Evolutionary conservation across 2,329 filamentous ascomycete species (phyloP).

Genomic region (Beauveria sp.): DNA sequence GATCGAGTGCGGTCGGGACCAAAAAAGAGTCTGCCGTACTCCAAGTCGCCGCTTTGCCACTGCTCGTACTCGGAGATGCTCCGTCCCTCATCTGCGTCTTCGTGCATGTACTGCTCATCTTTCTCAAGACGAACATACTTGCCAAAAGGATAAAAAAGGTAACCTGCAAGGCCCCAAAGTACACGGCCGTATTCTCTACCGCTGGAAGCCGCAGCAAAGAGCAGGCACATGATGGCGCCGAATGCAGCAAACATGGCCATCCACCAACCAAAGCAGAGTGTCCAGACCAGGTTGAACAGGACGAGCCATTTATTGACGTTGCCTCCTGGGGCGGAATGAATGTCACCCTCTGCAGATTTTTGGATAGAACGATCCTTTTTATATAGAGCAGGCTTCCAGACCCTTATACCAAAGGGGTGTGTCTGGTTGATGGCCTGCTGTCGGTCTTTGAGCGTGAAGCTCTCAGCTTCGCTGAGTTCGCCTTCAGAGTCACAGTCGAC

Average conservation of each 20-base stretch:
- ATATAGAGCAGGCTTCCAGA: constrained; percentile 98
- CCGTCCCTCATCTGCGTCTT: constrained; percentile 90
- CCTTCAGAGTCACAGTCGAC: constrained; percentile 59
- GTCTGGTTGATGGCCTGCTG: constrained; percentile 98
- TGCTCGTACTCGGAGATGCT: constrained; percentile 98
- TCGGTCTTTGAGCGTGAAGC: constrained; percentile 93
- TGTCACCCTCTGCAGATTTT: constrained; percentile 91
- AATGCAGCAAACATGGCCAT: constrained; percentile 67
- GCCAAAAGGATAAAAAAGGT: constrained; percentile 93
- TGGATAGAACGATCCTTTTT: constrained; percentile 96
- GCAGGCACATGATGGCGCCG: constrained; percentile 69
- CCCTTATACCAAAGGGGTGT: constrained; percentile 95
- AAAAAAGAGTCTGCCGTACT: constrained; percentile 93
- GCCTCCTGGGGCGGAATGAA: constrained; percentile 87
- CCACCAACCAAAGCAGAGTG: constrained; percentile 93
- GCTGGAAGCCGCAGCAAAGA: constrained; percentile 71
- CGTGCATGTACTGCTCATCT: constrained; percentile 88
- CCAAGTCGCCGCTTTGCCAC: constrained; percentile 95
- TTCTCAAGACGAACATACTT: constrained; percentile 90
- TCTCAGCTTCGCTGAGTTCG: constrained; percentile 84
- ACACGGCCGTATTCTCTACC: constrained; percentile 79
- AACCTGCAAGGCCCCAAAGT: constrained; percentile 74
- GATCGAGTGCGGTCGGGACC: constrained; percentile 72
- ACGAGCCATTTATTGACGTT: constrained; percentile 78
- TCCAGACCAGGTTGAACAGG: constrained; percentile 87